Conservation (phyloP, 1,284 basidiomycete genomes). For the Xerocomus cyaneibrunnescens region DNA sequence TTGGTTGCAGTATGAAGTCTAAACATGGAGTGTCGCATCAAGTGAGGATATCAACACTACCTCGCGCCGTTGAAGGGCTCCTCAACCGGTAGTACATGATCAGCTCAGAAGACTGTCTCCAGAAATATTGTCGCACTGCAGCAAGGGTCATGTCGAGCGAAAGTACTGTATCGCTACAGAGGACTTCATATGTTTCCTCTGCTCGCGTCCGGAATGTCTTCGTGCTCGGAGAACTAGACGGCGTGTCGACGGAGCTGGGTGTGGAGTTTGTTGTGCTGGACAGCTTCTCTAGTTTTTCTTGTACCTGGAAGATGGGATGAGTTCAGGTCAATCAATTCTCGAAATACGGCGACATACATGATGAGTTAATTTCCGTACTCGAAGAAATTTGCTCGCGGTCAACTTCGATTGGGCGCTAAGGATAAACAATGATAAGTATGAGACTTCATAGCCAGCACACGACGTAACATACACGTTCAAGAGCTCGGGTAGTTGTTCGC, state of each 20-base stretch:
- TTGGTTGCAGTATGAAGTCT: slow-evolving; percentile 1
- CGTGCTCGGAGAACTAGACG: slow-evolving; percentile 27
- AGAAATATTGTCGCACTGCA: slow-evolving; percentile 83
- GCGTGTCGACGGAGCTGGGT: slow-evolving; percentile 40
- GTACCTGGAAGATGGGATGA: slow-evolving; percentile 54
- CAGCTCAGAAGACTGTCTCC: slow-evolving; percentile 80
- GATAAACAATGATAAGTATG: slow-evolving; percentile 9
- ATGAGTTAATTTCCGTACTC: slow-evolving; percentile 78
- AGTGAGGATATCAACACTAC: slow-evolving; percentile 6
- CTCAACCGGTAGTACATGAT: slow-evolving; percentile 79
- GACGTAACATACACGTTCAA: slow-evolving; percentile 46
- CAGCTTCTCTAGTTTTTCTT: slow-evolving; percentile 81
- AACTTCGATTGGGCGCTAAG: slow-evolving; percentile 75
- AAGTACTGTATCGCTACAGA: slow-evolving; percentile 81
- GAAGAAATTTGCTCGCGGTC: slow-evolving; percentile 83
- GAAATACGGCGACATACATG: slow-evolving; percentile 59
- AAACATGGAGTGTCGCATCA: slow-evolving; percentile 1
- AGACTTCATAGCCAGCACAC: slow-evolving; percentile 2
- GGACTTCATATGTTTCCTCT: slow-evolving; percentile 83
- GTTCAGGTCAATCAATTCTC: neutral
- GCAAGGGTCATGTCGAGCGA: slow-evolving; percentile 87
- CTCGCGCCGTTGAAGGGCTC: slow-evolving; percentile 5
- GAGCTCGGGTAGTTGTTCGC: slow-evolving; percentile 68
- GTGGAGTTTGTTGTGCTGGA: slow-evolving; percentile 20
- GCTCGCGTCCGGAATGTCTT: slow-evolving; percentile 40